Evolutionary conservation across 192 early-diverging fungal genomes (phyloP), one percentile per base, ranked within the genome.

Genomic region (Coemansia sp.): DNA sequence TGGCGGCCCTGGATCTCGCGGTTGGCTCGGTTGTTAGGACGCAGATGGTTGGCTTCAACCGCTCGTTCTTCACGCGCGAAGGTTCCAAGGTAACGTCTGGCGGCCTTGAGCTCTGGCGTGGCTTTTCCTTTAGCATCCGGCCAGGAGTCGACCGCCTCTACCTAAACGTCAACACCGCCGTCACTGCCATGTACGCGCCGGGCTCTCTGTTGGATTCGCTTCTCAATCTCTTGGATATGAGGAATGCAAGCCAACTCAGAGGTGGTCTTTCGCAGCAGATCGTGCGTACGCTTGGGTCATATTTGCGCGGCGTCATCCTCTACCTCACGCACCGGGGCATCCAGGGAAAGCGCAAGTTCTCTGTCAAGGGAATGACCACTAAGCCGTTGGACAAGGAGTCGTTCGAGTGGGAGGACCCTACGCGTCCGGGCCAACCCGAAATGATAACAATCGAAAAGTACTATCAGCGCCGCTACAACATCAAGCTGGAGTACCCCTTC

Each of bases 81-180:
- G 84, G 83, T 61, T 69, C 75, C 2, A 55, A 48, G 41, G 56
- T 60, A 34, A 83, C 87, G 0, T 76, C 70, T 5, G 90, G 93
- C 53, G 93, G 95, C 15, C 85, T 89, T 22, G 92, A 95, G 83
- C 87, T 94, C 6, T 95, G 95, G 95, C 89, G 89, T 69, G 96
- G 96, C 15, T 94, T 91, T 70, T 95, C 94, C 65, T 93, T 95
- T 57, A 92, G 90, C 34, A 86, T 94, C 35, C 84, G 91, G 9
- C 93, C 94, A 7, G 83, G 90, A 23, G 38, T 69, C n/a, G 91
- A 91, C 72, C 79, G 75, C 48, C 86, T 92, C 72, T 84, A 87
- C 76, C 85, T 92, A 10, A 92, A 92, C 61, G 65, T 89, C 45
- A 91, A 93, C 71, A 84, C 90, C 0, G 84, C 83, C 4, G 85